A percentile compares a stretch with the other conserved stretches of the same genome.
These are phyloP conservation scores for Termitomyces sp. DNA, from an alignment of 768 basidiomycete genomes.

Conservation along the genomic window DNA sequence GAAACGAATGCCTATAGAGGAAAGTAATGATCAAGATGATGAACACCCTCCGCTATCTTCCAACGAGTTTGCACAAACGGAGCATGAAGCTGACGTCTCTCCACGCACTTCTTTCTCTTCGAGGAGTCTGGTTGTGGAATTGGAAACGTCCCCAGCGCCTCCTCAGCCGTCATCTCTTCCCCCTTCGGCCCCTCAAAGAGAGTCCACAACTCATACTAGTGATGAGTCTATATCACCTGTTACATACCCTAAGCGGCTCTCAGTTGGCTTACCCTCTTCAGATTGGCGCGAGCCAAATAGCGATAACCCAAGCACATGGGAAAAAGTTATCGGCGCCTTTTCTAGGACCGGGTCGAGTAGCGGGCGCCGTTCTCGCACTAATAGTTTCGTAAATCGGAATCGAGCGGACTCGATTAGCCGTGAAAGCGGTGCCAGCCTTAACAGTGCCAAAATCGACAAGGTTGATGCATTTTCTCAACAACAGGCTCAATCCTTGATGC, in stretches of 20 bases:
- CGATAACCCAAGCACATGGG: constrained; percentile 60
- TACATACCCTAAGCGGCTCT: constrained; percentile 53
- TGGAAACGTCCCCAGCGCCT: constrained; percentile 49
- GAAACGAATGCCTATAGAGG: constrained; percentile 56
- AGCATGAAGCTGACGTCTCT: constrained; percentile 35
- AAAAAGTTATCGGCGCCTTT: constrained; percentile 66
- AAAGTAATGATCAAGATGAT: constrained; percentile 41
- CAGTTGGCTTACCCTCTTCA: constrained; percentile 57
- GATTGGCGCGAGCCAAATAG: constrained; percentile 48
- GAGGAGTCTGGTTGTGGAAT: constrained; percentile 58
- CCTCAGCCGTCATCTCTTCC: constrained; percentile 41
- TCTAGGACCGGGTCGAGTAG: constrained; percentile 56
- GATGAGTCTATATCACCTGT: constrained; percentile 50
- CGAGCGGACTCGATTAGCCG: constrained; percentile 69
- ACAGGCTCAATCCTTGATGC: constrained; percentile 42
- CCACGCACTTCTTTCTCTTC: constrained; percentile 52
- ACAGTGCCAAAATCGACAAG: constrained; percentile 56
- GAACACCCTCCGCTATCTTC: constrained; percentile 44
- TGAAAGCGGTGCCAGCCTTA: constrained; percentile 70
- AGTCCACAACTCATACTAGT: constrained; percentile 32
- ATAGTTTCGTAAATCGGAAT: constrained; percentile 65
- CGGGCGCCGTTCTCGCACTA: constrained; percentile 75
- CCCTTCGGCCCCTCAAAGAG: constrained; percentile 37
- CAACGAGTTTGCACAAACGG: constrained; percentile 36
- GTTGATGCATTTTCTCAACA: constrained; percentile 32